Percentiles rank a stretch among this genome's conserved stretches.
phyloP scores from a whole-genome alignment of 73 alveolate species.

The Diophrys sp. region DNA sequence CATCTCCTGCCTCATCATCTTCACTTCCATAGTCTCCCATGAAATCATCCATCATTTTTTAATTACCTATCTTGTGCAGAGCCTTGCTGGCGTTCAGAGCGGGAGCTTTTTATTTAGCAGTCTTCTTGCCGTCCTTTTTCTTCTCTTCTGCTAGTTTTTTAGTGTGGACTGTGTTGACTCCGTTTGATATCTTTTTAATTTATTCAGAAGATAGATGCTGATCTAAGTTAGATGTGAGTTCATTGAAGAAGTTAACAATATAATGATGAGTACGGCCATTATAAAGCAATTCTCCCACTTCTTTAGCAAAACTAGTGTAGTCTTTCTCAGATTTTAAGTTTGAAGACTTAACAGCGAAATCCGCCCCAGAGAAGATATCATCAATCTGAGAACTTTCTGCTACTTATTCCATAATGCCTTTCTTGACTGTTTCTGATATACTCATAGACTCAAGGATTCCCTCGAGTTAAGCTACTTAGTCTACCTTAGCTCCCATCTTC shows the following conservation, averaged over 20 bases:
- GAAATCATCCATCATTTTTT: constrained; percentile 2
- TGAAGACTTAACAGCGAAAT: constrained; percentile 3
- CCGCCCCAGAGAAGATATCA: constrained; percentile 21
- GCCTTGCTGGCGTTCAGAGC: constrained; percentile 18
- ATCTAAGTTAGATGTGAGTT: constrained; percentile 1
- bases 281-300: constrained; percentile 18
- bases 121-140: constrained; percentile 33
- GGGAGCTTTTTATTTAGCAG: constrained; percentile 13
- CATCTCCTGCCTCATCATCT: constrained; percentile 22
- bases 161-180: constrained; percentile 18
- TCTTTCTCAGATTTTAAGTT: constrained; percentile 11
- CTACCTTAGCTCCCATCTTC: constrained; percentile 9
- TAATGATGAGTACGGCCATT: constrained; percentile 31
- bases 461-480: neutral
- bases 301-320: constrained; percentile 22
- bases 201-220: constrained; percentile 14
- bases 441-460: neutral
- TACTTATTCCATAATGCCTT: neutral
- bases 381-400: constrained; percentile 24
- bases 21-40: constrained; percentile 46
- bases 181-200: constrained; percentile 23
- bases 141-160: constrained; percentile 35
- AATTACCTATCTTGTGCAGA: neutral
- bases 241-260: constrained; percentile 30
- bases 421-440: constrained; percentile 19